phyloP scores from a whole-genome alignment of 768 basidiomycete genomes.

The Mycena filopes region DNA sequence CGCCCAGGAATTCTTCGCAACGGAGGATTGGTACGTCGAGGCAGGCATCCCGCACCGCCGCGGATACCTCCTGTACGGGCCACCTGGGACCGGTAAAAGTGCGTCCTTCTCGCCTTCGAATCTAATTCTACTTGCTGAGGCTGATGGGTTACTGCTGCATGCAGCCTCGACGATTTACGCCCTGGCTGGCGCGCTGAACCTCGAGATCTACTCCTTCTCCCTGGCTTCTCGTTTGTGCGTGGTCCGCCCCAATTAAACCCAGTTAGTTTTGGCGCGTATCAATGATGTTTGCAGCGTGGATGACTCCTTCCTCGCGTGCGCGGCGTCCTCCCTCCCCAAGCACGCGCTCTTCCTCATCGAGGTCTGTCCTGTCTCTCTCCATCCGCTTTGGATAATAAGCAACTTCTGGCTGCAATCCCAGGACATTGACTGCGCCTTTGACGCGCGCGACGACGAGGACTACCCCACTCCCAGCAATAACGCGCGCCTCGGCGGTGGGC shows the following conservation, averaged over 20 bases:
- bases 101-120: slow-evolving; percentile 24
- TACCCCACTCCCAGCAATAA: neutral
- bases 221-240: slow-evolving; percentile 41
- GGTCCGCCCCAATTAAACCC: neutral
- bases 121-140: slow-evolving; percentile 22
- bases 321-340: slow-evolving; percentile 37
- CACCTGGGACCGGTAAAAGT: slow-evolving; percentile 48
- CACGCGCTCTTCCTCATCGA: slow-evolving; percentile 43
- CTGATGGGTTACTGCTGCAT: slow-evolving; percentile 9
- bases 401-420: no score
- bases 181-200: slow-evolving; percentile 53
- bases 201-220: slow-evolving; percentile 67
- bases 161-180: slow-evolving; percentile 38
- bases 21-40: slow-evolving; percentile 43
- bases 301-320: slow-evolving; percentile 39
- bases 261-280: neutral
- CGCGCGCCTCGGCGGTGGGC: neutral
- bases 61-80: slow-evolving; percentile 47
- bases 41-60: slow-evolving; percentile 47
- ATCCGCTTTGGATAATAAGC: no score
- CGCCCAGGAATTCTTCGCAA: slow-evolving; percentile 44
- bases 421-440: slow-evolving; percentile 35
- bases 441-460: slow-evolving; percentile 37
- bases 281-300: slow-evolving; percentile 37
- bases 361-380: no score